Percentiles rank a stretch among this genome's conserved stretches.
These are phyloP conservation scores for Aphanomyces euteiches DNA, from an alignment of 352 stramenopile species.

Conservation along the genomic window DNA sequence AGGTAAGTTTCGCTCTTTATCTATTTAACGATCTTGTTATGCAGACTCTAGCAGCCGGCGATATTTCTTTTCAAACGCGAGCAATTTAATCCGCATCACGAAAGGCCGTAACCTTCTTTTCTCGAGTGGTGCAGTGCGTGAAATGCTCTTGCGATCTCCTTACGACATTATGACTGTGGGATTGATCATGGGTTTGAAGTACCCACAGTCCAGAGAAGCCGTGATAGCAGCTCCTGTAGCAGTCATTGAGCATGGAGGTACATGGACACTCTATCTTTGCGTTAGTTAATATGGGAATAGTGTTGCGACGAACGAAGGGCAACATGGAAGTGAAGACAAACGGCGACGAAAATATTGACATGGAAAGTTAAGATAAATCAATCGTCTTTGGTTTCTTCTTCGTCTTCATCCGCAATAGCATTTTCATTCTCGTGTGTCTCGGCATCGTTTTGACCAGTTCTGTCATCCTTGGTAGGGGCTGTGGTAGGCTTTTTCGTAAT, in stretches of 20 bases:
- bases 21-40: slow-evolving; percentile 3
- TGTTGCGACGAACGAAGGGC: slow-evolving; percentile 48
- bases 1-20: slow-evolving; percentile 13
- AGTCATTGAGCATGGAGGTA: slow-evolving; percentile 48
- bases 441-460: slow-evolving; percentile 22
- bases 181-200: slow-evolving; percentile 65
- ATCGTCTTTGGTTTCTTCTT: slow-evolving; percentile 27
- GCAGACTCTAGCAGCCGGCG: slow-evolving; percentile 63
- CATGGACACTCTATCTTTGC: not conserved
- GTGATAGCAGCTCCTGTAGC: slow-evolving; percentile 51
- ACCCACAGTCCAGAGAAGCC: slow-evolving; percentile 62
- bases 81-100: slow-evolving; percentile 68
- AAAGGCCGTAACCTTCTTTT: slow-evolving; percentile 66
- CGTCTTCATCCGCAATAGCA: slow-evolving; percentile 30
- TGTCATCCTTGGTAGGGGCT: not conserved
- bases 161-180: slow-evolving; percentile 82
- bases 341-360: slow-evolving; percentile 44
- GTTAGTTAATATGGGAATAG: not conserved
- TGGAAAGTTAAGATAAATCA: slow-evolving; percentile 38
- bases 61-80: slow-evolving; percentile 86
- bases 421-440: slow-evolving; percentile 41
- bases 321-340: slow-evolving; percentile 44
- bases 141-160: slow-evolving; percentile 71
- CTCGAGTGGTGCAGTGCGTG: slow-evolving; percentile 62
- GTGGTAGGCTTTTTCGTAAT: slow-evolving; percentile 11